A percentile compares a stretch with the other conserved stretches of the same genome.
Conservation (phyloP, 495 filamentous ascomycete species). For the Annulohypoxylon moriforme region DNA sequence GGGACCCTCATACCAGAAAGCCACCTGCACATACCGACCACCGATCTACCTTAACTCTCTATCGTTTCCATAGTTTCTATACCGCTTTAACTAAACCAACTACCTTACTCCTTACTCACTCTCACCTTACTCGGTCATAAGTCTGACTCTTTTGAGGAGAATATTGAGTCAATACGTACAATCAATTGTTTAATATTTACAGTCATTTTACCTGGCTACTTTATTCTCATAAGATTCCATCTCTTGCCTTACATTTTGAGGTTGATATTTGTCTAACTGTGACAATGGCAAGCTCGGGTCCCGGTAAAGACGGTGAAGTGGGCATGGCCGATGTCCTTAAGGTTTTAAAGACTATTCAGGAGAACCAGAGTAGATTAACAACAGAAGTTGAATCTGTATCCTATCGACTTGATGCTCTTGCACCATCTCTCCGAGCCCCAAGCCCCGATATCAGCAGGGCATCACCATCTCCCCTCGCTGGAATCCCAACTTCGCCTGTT, state of each 20-base stretch:
- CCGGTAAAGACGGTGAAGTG: conserved; percentile 29
- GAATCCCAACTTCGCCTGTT: conserved; percentile 25
- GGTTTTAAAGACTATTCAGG: conserved; percentile 63
- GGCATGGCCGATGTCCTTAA: conserved; percentile 64
- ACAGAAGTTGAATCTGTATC: conserved; percentile 73
- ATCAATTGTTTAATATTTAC: not conserved
- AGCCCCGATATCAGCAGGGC: conserved; percentile 35
- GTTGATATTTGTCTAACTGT: conserved; percentile 17
- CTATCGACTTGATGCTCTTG: conserved; percentile 70
- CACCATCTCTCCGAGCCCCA: conserved; percentile 51
- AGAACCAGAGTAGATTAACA: conserved; percentile 68
- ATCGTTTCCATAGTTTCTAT: not conserved
- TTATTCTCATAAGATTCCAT: conserved; percentile 8
- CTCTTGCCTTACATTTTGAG: conserved; percentile 8
- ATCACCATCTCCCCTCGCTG: conserved; percentile 28
- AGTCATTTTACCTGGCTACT: conserved; percentile 2
- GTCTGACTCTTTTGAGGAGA: conserved; percentile 5
- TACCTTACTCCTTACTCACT: conserved; percentile 3
- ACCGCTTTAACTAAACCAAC: not conserved
- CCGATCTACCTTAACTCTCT: conserved; percentile 1
- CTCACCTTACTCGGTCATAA: conserved; percentile 6
- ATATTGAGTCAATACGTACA: not conserved
- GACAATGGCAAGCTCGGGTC: conserved; percentile 44
- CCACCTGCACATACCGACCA: conserved; percentile 7
- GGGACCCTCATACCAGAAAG: conserved; percentile 16